Conservation (phyloP, 495 filamentous ascomycete species). For the Cetradonia linearis region DNA sequence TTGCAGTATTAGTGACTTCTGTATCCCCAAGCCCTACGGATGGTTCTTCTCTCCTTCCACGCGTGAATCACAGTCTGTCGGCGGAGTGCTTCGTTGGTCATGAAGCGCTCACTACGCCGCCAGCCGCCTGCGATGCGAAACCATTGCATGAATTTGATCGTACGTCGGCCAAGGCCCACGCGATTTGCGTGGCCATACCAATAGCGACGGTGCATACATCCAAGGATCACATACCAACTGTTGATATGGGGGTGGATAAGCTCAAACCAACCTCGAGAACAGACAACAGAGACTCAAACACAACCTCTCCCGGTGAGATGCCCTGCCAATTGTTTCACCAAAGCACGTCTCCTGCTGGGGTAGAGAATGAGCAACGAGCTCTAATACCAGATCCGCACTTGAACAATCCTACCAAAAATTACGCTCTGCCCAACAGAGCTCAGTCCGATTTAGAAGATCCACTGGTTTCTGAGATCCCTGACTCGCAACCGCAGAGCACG, state of each 20-base stretch:
- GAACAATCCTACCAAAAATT: background rate
- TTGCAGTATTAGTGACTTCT: background rate
- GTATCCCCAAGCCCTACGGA: background rate
- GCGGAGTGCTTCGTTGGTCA: background rate
- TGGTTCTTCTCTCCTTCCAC: background rate
- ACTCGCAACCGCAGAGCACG: slow-evolving; percentile 15
- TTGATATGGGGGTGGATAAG: background rate
- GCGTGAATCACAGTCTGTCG: background rate
- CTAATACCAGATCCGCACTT: background rate
- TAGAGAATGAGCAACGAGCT: background rate
- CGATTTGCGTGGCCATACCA: slow-evolving; percentile 8
- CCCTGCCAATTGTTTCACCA: background rate
- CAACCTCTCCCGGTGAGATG: background rate
- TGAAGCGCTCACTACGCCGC: background rate
- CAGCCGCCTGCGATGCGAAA: background rate
- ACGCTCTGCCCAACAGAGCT: background rate
- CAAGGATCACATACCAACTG: background rate
- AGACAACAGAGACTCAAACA: background rate
- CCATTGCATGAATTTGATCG: background rate
- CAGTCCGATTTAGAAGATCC: slow-evolving; percentile 5
- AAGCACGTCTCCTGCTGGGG: background rate
- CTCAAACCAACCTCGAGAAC: background rate
- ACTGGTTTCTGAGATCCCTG: slow-evolving; percentile 12
- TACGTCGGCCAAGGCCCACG: background rate
- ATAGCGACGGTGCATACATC: background rate